Conservation (phyloP, 2,329 filamentous ascomycete species). For the Trichoderma breve region DNA sequence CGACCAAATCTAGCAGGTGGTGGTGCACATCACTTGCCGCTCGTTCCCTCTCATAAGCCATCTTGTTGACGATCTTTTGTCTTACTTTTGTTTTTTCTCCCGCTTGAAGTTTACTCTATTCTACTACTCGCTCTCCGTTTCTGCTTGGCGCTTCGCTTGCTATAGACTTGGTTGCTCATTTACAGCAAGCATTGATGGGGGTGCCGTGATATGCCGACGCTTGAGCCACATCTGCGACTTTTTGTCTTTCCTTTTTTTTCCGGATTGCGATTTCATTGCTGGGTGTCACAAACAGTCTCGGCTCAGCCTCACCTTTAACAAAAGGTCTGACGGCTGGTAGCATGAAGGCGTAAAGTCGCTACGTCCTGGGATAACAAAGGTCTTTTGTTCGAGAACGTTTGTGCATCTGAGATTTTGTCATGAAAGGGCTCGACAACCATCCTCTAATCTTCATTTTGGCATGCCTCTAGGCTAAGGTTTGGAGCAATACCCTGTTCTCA, state of each 20-base stretch:
- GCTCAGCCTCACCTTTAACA: not conserved
- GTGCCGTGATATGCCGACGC: not conserved
- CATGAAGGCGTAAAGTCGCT: not conserved
- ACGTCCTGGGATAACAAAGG: not conserved
- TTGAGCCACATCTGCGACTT: not conserved
- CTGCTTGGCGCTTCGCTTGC: not conserved
- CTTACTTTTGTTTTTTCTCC: not conserved
- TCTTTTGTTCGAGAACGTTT: not conserved
- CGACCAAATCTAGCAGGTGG: constrained; percentile 18
- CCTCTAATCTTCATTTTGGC: not conserved
- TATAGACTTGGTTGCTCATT: not conserved
- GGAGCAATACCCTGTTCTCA: not conserved
- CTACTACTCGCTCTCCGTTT: not conserved
- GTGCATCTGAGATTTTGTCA: not conserved
- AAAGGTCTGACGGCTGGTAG: not conserved
- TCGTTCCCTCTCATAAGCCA: not conserved
- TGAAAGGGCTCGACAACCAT: not conserved
- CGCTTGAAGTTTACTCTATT: not conserved
- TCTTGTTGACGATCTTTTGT: not conserved
- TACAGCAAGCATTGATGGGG: not conserved
- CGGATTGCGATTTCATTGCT: not conserved
- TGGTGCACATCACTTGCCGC: constrained; percentile 12
- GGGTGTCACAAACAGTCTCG: not conserved
- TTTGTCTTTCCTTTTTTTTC: not conserved
- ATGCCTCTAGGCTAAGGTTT: not conserved